phyloP scores from a whole-genome alignment of 805 yeast species.

The Lipomyces mesembrius region DNA sequence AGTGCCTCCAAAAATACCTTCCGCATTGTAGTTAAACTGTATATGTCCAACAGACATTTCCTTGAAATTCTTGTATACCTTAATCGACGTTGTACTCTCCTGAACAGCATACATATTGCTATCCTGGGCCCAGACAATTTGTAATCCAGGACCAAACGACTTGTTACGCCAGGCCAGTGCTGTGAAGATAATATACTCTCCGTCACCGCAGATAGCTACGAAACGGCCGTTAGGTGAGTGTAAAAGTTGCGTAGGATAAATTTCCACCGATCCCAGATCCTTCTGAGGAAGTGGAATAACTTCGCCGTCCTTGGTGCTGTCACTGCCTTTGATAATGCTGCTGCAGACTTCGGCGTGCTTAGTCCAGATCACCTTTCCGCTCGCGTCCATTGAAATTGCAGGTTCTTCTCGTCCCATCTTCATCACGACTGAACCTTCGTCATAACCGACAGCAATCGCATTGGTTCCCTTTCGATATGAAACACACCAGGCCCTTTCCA shows the following conservation, averaged over 20 bases:
- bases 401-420: conserved; percentile 95
- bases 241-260: conserved; percentile 81
- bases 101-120: conserved; percentile 84
- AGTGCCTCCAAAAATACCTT: conserved; percentile 86
- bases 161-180: conserved; percentile 98
- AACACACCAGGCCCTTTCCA: conserved; percentile 97
- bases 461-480: conserved; percentile 74
- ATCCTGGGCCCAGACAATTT: conserved; percentile 94
- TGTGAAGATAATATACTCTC: conserved; percentile 93
- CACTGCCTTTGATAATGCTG: conserved; percentile 61
- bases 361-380: conserved; percentile 89
- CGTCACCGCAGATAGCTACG: conserved; percentile 97
- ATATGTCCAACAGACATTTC: conserved; percentile 67
- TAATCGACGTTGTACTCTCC: conserved; percentile 66
- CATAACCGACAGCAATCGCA: conserved; percentile 89
- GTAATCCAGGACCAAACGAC: conserved; percentile 85
- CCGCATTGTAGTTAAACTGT: conserved; percentile 72
- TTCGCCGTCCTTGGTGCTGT: conserved; percentile 79
- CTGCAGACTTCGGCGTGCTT: conserved; percentile 88
- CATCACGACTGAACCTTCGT: conserved; percentile 87
- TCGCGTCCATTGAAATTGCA: conserved; percentile 86
- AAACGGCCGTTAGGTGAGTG: conserved; percentile 98
- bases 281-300: conserved; percentile 74
- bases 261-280: conserved; percentile 92
- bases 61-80: conserved; percentile 81